Evolutionary conservation across 2,329 filamentous ascomycete species (phyloP).

Genomic region (Atkinsonella texensis): DNA sequence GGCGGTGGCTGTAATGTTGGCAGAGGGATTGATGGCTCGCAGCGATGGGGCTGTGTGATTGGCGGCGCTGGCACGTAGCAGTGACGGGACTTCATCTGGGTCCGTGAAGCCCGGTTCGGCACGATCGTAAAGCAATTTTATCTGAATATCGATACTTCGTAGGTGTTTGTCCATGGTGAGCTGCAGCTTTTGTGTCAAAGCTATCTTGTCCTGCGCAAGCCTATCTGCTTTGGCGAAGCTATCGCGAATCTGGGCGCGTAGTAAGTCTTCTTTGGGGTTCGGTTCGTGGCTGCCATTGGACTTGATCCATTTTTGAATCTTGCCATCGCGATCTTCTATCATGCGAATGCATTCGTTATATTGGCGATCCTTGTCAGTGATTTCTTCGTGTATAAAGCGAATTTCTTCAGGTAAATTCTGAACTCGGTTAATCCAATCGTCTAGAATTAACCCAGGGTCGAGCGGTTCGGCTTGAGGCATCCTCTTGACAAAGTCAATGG

Average conservation of each 20-base stretch:
- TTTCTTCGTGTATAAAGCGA: constrained; percentile 72
- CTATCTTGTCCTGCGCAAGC: constrained; percentile 64
- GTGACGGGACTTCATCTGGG: constrained; percentile 50
- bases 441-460: constrained; percentile 58
- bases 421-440: constrained; percentile 64
- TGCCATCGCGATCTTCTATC: constrained; percentile 60
- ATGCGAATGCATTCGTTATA: constrained; percentile 56
- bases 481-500: constrained; percentile 57
- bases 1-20: constrained; percentile 18
- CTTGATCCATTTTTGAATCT: constrained; percentile 74
- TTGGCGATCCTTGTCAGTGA: constrained; percentile 64
- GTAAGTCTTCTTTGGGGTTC: constrained; percentile 63
- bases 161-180: constrained; percentile 49
- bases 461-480: constrained; percentile 51
- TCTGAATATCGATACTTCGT: constrained; percentile 48
- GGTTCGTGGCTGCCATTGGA: constrained; percentile 59
- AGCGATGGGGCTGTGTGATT: constrained; percentile 32
- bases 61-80: constrained; percentile 45
- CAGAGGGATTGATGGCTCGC: constrained; percentile 31
- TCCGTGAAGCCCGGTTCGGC: constrained; percentile 49
- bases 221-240: constrained; percentile 57
- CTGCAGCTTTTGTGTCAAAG: constrained; percentile 52
- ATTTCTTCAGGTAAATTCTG: constrained; percentile 75
- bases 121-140: constrained; percentile 50
- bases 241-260: constrained; percentile 53